Evolutionary conservation across 2,329 filamentous ascomycete species (phyloP), one percentile per base, ranked within the genome.

Genomic region (Aspergillus novoparasiticus): DNA sequence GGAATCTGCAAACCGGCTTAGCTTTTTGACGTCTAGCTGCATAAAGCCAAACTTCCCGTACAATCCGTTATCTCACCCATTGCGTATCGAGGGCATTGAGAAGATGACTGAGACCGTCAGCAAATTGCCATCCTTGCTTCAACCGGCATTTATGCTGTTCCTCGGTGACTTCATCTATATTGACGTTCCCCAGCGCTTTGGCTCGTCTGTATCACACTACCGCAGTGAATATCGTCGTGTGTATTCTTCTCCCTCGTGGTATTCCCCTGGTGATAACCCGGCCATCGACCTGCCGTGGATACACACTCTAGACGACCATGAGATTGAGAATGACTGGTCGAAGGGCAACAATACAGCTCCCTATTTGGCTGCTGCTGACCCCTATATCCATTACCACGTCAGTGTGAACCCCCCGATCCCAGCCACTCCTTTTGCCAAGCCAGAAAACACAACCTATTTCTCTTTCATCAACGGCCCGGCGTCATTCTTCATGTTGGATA

Each of bases 161-260:
- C 73, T 82, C 9, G 80, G 80, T 14, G 80, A 82, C 61, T 82
- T 82, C 61, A 81, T 82, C 60, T 82, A 82, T 64, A 78, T 82
- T 51, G 95, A 99, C 72, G 94, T 98, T 0, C 94, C 94, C 0
- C 85, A 88, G 55, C 88, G 90, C 11, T 90, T 94, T 74, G 93
- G 93, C 12, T 87, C 85, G 46, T 85, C 87, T 0, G 81, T 84
- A 1, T 88, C 92, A 59, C 88, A 93, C 71, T 99, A 97, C 76
- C 87, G 94, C 57, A 88, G 92, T 73, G 93, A 97, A 74, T 99
- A 99, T 74, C 89, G 94, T 23, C 93, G 96, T 71, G 89, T 97
- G n/a, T 99, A 99, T 73, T 90, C 92, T 0, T 97, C 94, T 2
- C 94, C 94, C 0, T 94, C 97, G 68, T 99, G 95, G 95, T 83